Evolutionary conservation across 2,329 filamentous ascomycete genomes (phyloP), one percentile per base, ranked within the genome.

Genomic region (Cercospora zeina): DNA sequence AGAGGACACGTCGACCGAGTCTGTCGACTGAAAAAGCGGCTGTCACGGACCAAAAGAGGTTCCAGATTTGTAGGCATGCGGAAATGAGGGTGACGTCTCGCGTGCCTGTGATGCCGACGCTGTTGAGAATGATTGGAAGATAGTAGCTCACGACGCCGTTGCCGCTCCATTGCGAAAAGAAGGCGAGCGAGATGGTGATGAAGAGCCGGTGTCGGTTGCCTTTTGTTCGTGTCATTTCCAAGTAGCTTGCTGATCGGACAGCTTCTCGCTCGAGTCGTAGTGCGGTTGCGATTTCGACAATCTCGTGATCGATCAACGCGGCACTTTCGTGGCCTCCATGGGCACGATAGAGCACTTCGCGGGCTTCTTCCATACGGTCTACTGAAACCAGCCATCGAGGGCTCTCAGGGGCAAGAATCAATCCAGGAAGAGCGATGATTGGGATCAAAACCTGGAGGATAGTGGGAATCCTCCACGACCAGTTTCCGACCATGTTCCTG

Each of bases 291-390:
- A 89, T 89, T 75, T 89, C 87, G 45, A 81, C 81, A 72, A 81
- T 87, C 72, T 89, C 85, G 71, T 87, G 86, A 68, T 87, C 83
- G 11, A 89, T 87, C 1, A 84, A 83, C 68, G 87, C 79, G 24
- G 86, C 85, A n/a, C 85, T 84, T 4, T 78, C 79, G 62, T 78
- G 75, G 19, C 81, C 85, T 27, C 55, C 37, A 69, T 89, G 87
- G 71, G 86, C 84, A 70, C 85, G 83, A 55, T 81, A 80, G 4
- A 89, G 78, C 11, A 86, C 82, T 31, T 79, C 78, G 68, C 87
- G 82, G 0, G 85, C 84, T 3, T 80, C 78, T 54, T 81, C 71
- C 88, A 83, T 21, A 5, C 64, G 59, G 13, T 65, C 65, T 30
- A 68, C 66, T 0, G 64, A 65, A 13, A 71, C 58, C 16, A 72